These are phyloP conservation scores for Cinchona pubescens DNA, from an alignment of 257 asterid genomes.

Conservation along the genomic window DNA sequence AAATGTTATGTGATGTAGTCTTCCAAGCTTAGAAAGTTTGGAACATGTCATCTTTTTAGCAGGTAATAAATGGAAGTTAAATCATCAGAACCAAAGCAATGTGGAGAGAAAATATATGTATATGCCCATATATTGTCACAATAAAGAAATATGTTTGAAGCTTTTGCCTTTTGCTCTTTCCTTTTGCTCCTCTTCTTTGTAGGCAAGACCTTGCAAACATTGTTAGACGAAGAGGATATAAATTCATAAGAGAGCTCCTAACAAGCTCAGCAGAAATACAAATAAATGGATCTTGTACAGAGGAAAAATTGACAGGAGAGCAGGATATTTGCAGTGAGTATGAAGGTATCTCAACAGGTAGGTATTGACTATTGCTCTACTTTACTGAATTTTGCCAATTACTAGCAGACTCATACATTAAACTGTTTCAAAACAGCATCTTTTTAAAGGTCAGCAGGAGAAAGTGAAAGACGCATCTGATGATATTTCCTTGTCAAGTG, in stretches of 20 bases:
- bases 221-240: constrained; percentile 92
- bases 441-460: constrained; percentile 70
- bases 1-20: neutral
- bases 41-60: neutral
- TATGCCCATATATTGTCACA: neutral
- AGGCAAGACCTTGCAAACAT: constrained; percentile 86
- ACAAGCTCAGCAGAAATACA: constrained; percentile 24
- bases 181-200: neutral
- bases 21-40: neutral
- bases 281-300: constrained; percentile 18
- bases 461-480: constrained; percentile 29
- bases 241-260: constrained; percentile 60
- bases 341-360: constrained; percentile 36
- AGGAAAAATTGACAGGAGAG: constrained; percentile 33
- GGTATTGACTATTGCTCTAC: constrained; percentile 6
- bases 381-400: constrained; percentile 14
- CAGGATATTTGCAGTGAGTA: constrained; percentile 23
- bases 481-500: constrained; percentile 30
- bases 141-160: neutral
- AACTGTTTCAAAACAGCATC: constrained; percentile 42
- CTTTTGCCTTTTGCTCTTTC: neutral
- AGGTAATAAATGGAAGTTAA: neutral
- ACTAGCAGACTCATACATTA: constrained; percentile 25
- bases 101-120: neutral
- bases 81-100: neutral